Base-by-base conservation (phyloP, 2,329 filamentous ascomycete genomes). In the Microascus cirrosus region DNA sequence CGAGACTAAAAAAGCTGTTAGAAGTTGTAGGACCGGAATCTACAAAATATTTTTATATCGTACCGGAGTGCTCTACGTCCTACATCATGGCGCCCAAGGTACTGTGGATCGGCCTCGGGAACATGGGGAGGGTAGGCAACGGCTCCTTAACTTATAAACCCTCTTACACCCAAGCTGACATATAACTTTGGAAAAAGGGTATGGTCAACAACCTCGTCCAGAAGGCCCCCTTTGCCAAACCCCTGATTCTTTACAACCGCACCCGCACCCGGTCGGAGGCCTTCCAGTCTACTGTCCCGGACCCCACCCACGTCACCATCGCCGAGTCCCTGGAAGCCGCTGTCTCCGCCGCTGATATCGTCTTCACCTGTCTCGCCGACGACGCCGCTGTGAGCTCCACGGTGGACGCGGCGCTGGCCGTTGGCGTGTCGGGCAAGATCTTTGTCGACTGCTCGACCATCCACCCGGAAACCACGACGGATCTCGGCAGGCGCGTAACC, bases 361-460 rank as follows among this genome's bases (percentile, higher is more conserved):
- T 95, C 69, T 92, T 95, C 74, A 83, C 83, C 61, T 95, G 89
- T 67, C 77, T 96, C 3, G 83, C 86, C 62, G 87, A 94, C 67
- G 91, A 96, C 68, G 75, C 80, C 2, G 87, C 88, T 5, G 83
- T 95, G 51, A 79, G 83, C 59, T 73, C 79, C 4, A 82, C 83
- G 22, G 78, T 90, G 60, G 70, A 77, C 50, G 68, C 77, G 2
- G 80, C 86, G 34, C 72, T 90, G 3, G 65, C 72, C 20, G 58
- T 53, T 32, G 73, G 83, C 59, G 72, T 89, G 20, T 77, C 77
- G 32, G 84, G 83, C 61, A 96, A 95, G 73, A 75, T 94, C 18
- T 85, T 96, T 63, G 80, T 95, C 35, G 91, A 96, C 67, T 92
- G 87, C 77, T 94, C 89, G 3, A 96, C 91, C 28, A 82, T 96